Base-by-base conservation (phyloP, 1,284 basidiomycete genomes). In the Ustilago crameri region DNA sequence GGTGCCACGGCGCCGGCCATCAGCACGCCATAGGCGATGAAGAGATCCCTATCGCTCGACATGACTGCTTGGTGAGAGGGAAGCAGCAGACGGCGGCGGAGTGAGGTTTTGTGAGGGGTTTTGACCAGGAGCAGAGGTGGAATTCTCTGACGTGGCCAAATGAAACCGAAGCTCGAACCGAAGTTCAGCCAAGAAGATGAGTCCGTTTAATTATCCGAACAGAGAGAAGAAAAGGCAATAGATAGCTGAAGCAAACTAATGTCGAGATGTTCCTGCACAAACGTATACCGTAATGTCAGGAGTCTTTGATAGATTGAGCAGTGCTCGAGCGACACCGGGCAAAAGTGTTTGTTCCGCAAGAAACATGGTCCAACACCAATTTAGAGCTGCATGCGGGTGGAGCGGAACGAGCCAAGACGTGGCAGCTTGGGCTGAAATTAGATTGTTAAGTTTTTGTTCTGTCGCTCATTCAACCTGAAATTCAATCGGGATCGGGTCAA, bases 11-110 rank as follows among this genome's bases (percentile, higher is more conserved):
- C 77, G 22, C 65, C 69, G 2, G 60, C 47, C 66, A 79, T 77
- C 23, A 79, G 58, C 38, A 73, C 76, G 51, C 65, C 75, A 41
- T 78, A 81, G 23, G 79, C 78, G 49, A 75, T 38, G 58, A 69
- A 78, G 38, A 76, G 66, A 42, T 73, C 75, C 34, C 68, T 40
- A 37, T 77, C 73, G 12, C 40, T 51, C 20, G 63, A 57, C 68
- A 63, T 68, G 60, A 32, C 51, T 55, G 41, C 23, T 34, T 26
- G 27, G 34, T 40, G 37, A 15, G 15, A 17, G 8, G 51, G 26
- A 5, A n/a, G 40, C 17, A 10, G 35, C 37, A 34, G 30, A 30
- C n/a, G n/a, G n/a, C n/a, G 30, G 30, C 5, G 30, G 30, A 30
- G 30, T n/a, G n/a, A n/a, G 14, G 3, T 8, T 3, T 3, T 23